Evolutionary conservation across 306 rosid genomes (phyloP).

Genomic region (Acmispon strigosus): DNA sequence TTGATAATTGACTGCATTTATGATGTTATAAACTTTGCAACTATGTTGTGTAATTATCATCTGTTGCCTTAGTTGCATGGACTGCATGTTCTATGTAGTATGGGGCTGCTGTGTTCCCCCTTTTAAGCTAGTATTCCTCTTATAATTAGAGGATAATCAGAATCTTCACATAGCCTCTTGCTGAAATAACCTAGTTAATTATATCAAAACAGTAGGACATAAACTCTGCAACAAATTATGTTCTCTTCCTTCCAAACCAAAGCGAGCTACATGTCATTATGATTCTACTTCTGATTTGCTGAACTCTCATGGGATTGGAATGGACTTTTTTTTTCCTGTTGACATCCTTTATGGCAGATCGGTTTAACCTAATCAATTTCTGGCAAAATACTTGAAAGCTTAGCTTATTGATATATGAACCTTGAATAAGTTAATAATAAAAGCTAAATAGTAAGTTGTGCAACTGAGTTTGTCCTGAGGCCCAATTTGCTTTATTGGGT

Average conservation of each 20-base stretch:
- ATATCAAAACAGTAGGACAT: neutral
- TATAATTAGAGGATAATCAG: neutral
- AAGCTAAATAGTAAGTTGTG: neutral
- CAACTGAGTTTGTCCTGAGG: neutral
- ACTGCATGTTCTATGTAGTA: neutral
- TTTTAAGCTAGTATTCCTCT: neutral
- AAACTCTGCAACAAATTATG: slow-evolving; percentile 1
- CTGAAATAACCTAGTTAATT: neutral
- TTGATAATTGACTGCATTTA: neutral
- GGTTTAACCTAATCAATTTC: slow-evolving; percentile 2
- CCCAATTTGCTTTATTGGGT: neutral
- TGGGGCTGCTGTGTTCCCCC: neutral
- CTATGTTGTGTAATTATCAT: neutral
- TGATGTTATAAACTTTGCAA: slow-evolving; percentile 2
- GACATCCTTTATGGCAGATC: neutral
- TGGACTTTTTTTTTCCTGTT: neutral
- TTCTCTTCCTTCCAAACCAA: neutral
- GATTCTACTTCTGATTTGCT: neutral
- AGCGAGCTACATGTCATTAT: neutral
- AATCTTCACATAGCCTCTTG: neutral
- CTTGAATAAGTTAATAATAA: neutral
- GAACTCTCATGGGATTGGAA: neutral
- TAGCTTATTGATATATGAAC: neutral
- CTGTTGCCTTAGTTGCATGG: neutral
- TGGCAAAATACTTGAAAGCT: neutral